These are phyloP conservation scores for Talaromyces sp. DNA, from an alignment of 2,329 filamentous ascomycete genomes.

Conservation along the genomic window DNA sequence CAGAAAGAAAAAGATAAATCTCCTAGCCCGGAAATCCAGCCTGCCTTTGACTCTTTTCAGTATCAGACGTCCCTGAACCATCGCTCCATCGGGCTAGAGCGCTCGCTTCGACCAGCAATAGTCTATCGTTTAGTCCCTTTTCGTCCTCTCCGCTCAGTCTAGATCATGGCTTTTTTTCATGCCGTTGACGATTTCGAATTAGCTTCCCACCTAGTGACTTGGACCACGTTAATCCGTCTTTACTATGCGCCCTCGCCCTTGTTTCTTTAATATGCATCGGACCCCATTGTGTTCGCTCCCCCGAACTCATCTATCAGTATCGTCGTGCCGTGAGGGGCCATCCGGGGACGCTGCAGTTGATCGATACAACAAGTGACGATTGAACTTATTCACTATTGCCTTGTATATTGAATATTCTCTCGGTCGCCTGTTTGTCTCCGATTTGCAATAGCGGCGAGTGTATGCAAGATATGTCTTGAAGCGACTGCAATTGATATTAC, in stretches of 20 bases:
- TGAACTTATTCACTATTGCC: background rate
- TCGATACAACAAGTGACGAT: background rate
- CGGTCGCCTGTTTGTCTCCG: background rate
- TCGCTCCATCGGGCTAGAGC: background rate
- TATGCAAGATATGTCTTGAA: background rate
- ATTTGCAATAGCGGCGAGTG: background rate
- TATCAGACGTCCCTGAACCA: background rate
- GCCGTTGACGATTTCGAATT: background rate
- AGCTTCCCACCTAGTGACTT: background rate
- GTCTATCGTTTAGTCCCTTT: background rate
- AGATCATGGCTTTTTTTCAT: constrained; percentile 1
- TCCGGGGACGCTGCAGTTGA: background rate
- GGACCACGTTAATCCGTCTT: background rate
- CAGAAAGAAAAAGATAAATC: background rate
- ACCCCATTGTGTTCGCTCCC: background rate
- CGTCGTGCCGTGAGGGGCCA: background rate
- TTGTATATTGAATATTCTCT: background rate
- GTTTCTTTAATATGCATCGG: background rate
- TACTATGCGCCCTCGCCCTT: background rate
- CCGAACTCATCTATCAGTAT: background rate
- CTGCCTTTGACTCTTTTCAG: background rate
- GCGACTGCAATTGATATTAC: background rate
- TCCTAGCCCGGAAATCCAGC: background rate
- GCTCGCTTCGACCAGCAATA: background rate
- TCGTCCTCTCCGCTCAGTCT: constrained; percentile 1